Percentiles rank a stretch among this genome's conserved stretches.
Conservation (phyloP, 179 eudicot species). For the Spergularia azorica region DNA sequence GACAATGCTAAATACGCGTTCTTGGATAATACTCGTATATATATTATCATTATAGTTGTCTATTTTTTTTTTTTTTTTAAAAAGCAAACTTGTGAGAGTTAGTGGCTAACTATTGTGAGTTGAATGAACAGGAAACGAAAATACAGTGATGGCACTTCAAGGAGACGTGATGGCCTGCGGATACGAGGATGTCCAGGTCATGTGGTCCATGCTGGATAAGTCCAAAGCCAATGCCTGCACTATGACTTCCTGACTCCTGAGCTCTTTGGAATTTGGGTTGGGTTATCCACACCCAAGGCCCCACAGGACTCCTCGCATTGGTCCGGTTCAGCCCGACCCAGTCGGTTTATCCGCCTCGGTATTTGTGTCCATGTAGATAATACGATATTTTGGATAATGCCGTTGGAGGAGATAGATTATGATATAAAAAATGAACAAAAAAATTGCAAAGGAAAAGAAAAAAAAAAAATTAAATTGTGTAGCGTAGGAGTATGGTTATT, state of each 20-base stretch:
- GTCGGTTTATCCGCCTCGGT: constrained; percentile 12
- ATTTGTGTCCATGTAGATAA: constrained; percentile 37
- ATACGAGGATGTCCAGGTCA: constrained; percentile 86
- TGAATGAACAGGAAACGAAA: constrained; percentile 42
- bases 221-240: constrained; percentile 48
- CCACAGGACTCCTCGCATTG: neutral
- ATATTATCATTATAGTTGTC: too few relatives aligned
- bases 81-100: too few relatives aligned
- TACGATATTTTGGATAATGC: constrained; percentile 29
- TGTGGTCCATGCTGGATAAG: constrained; percentile 92
- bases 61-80: too few relatives aligned
- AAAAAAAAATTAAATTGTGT: neutral
- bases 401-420: constrained; percentile 12
- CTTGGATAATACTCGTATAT: too few relatives aligned
- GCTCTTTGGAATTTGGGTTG: neutral
- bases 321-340: neutral
- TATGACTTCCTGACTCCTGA: constrained; percentile 33
- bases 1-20: too few relatives aligned
- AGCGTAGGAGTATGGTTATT: constrained; percentile 36
- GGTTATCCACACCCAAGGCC: constrained; percentile 3
- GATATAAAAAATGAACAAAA: neutral
- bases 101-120: neutral
- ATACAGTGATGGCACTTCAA: constrained; percentile 57
- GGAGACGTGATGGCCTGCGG: constrained; percentile 91
- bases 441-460: neutral